These are phyloP conservation scores for Ceratobasidium sp. DNA, from an alignment of 1,284 basidiomycete species.

Conservation along the genomic window DNA sequence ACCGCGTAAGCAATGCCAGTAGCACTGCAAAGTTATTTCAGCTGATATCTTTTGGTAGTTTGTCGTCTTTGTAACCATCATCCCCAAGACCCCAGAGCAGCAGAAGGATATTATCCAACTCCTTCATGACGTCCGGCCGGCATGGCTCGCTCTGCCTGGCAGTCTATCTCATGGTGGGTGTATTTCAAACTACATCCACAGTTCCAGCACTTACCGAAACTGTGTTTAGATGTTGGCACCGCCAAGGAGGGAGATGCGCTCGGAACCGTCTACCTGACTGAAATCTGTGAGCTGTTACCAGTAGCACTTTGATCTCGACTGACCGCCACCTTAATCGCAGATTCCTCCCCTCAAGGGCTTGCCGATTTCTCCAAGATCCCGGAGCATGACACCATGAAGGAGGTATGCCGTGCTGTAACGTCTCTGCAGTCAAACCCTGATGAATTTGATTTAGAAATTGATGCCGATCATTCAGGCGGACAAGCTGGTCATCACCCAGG, in stretches of 20 bases:
- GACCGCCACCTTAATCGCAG: not conserved
- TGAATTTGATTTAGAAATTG: constrained; percentile 15
- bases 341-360: constrained; percentile 34
- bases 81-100: constrained; percentile 40
- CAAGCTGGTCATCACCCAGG: constrained; percentile 38
- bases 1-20: constrained; percentile 12
- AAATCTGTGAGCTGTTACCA: constrained; percentile 10
- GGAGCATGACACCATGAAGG: constrained; percentile 40
- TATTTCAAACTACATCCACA: too few species aligned
- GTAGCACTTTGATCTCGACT: not conserved
- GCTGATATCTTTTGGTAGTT: not conserved
- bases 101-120: constrained; percentile 37
- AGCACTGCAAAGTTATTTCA: not conserved
- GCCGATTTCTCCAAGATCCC: constrained; percentile 26
- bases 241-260: constrained; percentile 31
- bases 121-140: constrained; percentile 37
- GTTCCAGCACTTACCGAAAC: not conserved
- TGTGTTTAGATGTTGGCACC: constrained; percentile 19
- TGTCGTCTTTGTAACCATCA: constrained; percentile 37
- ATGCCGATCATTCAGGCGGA: constrained; percentile 38
- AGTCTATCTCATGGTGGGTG: constrained; percentile 29
- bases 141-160: constrained; percentile 37
- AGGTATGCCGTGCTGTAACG: not conserved
- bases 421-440: not conserved
- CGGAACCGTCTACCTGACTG: constrained; percentile 38